Evolutionary conservation across 257 asterid genomes (phyloP).

Genomic region (Nicotiana obtusifolia): DNA sequence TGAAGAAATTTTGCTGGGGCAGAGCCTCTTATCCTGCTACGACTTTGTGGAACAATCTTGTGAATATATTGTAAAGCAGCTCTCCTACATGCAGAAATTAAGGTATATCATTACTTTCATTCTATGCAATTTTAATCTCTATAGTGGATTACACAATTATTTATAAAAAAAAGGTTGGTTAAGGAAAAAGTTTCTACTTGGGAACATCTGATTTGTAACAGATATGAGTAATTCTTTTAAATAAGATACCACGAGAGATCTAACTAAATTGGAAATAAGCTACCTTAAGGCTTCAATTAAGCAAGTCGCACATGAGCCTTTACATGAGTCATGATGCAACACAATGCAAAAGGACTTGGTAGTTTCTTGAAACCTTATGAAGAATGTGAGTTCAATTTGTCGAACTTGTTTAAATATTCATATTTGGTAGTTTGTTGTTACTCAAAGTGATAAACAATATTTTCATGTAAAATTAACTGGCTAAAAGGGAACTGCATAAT

Average conservation of each 20-base stretch:
- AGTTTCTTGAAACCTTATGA: background rate
- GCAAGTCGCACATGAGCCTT: background rate
- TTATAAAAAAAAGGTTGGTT: background rate
- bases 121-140: background rate
- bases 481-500: background rate
- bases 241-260: background rate
- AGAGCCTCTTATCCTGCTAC: constrained; percentile 61
- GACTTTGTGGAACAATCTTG: constrained; percentile 67
- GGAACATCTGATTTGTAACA: background rate
- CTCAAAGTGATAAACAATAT: background rate
- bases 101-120: constrained; percentile 42
- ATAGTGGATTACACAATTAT: background rate
- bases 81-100: constrained; percentile 78
- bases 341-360: background rate
- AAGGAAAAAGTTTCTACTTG: background rate
- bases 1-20: constrained; percentile 80
- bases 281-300: constrained; percentile 4
- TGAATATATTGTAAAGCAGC: constrained; percentile 56
- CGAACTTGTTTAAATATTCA: background rate
- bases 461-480: background rate
- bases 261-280: background rate
- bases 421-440: background rate
- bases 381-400: background rate
- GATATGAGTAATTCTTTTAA: background rate
- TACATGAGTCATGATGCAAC: background rate